Conservation (phyloP, 140 eudicot species). For the Senecio squalidus region DNA sequence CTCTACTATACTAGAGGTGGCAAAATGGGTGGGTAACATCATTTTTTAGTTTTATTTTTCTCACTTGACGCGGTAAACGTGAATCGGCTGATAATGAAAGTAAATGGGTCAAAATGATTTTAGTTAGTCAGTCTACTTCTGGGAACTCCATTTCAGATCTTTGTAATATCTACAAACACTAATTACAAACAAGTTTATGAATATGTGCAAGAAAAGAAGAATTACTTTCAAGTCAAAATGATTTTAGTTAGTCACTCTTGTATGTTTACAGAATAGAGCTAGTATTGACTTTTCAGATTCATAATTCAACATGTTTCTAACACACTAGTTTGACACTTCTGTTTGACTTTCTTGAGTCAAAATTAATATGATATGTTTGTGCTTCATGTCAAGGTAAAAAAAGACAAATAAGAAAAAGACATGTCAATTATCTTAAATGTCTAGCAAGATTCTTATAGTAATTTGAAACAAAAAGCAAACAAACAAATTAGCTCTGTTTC, state of each 20-base stretch:
- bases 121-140: slow-evolving; percentile 27
- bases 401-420: neutral
- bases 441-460: too few species aligned
- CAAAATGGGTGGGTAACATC: too few species aligned
- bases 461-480: too few species aligned
- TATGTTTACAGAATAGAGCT: too few species aligned
- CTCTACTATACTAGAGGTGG: too few species aligned
- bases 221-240: slow-evolving; percentile 40
- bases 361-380: neutral
- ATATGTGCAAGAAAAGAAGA: neutral
- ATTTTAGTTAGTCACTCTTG: neutral
- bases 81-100: too few species aligned
- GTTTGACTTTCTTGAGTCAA: neutral
- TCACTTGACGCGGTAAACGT: too few species aligned
- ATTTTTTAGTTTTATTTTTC: too few species aligned
- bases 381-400: neutral
- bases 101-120: neutral
- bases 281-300: slow-evolving; percentile 9
- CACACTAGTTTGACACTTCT: neutral
- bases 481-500: too few species aligned
- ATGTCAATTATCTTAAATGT: too few species aligned
- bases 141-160: slow-evolving; percentile 26
- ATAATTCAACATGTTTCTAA: slow-evolving; percentile 1
- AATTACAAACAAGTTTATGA: neutral
- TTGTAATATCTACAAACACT: slow-evolving; percentile 35